Evolutionary conservation across 345 rosid species (phyloP).

Genomic region (Alliaria petiolata): DNA sequence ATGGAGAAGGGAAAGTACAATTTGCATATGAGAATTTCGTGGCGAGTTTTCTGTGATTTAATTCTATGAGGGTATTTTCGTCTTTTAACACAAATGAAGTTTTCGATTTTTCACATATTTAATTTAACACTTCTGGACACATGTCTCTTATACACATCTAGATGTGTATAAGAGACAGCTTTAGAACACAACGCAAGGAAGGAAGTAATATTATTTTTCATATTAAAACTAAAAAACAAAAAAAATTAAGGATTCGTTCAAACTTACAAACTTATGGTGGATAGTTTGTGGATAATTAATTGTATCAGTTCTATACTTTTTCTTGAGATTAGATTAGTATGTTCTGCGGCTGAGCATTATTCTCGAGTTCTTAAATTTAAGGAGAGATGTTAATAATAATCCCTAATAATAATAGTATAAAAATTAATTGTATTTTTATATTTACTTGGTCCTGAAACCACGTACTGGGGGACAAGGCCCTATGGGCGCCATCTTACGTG

Average conservation of each 20-base stretch:
- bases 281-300: not conserved
- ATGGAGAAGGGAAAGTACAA: not conserved
- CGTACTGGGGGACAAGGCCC: not conserved
- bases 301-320: not conserved
- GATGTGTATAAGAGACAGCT: too few relatives aligned
- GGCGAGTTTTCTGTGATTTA: slow-evolving; percentile 25
- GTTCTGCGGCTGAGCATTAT: slow-evolving; percentile 13
- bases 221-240: not conserved
- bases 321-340: not conserved
- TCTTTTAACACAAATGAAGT: not conserved
- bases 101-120: not conserved
- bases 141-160: too few relatives aligned
- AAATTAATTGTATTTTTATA: not conserved
- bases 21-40: not conserved
- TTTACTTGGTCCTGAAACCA: slow-evolving; percentile 25
- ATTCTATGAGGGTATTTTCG: not conserved
- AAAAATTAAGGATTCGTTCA: slow-evolving; percentile 2
- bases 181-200: too few relatives aligned
- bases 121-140: too few relatives aligned
- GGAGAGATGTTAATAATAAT: not conserved
- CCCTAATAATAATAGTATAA: not conserved
- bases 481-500: not conserved
- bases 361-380: not conserved
- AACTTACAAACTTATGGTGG: not conserved
- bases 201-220: too few relatives aligned